phyloP scores from a whole-genome alignment of 2,329 filamentous ascomycete genomes.

The Alternaria solani region DNA sequence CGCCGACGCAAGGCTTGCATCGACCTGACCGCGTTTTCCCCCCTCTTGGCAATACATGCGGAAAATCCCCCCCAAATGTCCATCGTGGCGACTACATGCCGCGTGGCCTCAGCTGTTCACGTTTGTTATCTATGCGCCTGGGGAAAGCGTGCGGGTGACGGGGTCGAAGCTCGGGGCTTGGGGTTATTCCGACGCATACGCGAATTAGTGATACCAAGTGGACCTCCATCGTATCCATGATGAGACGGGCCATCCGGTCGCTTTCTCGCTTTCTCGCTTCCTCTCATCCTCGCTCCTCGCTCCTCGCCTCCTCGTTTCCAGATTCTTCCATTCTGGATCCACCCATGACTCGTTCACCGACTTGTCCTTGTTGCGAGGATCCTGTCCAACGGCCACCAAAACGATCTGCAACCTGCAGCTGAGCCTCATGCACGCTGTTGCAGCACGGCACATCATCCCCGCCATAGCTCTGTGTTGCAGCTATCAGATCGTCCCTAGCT shows the following conservation, averaged over 20 bases:
- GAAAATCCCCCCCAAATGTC: not conserved
- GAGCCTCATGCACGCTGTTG: conserved; percentile 14
- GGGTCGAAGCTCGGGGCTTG: conserved; percentile 3
- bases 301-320: conserved; percentile 4
- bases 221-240: conserved; percentile 1
- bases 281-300: too few species aligned
- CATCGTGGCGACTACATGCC: conserved; percentile 10
- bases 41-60: conserved; percentile 2
- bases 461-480: conserved; percentile 7
- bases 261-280: conserved; percentile 6
- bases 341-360: conserved; percentile 19
- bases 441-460: conserved; percentile 16
- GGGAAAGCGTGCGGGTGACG: conserved; percentile 1
- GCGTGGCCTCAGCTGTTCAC: conserved; percentile 7
- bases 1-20: conserved; percentile 8
- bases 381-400: conserved; percentile 18
- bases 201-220: not conserved
- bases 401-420: conserved; percentile 16
- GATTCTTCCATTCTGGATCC: conserved; percentile 1
- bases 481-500: conserved; percentile 12
- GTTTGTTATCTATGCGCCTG: conserved; percentile 7
- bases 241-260: not conserved
- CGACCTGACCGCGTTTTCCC: conserved; percentile 9
- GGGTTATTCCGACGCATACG: conserved; percentile 1
- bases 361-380: conserved; percentile 9